Conservation (phyloP, 352 stramenopile species). For the Peronosclerospora sorghi region DNA sequence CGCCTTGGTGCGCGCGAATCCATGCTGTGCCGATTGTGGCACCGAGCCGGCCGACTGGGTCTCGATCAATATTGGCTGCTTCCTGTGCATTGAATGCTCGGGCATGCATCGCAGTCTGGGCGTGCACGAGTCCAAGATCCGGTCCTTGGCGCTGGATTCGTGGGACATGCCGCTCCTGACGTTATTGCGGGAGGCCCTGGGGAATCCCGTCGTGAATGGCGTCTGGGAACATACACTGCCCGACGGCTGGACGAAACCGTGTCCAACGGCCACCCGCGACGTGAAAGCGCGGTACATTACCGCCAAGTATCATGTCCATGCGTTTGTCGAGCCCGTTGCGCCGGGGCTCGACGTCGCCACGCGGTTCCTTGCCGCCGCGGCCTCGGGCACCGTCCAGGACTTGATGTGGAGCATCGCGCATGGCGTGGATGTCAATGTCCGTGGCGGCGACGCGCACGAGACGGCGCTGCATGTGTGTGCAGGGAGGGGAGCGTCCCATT, state of each 20-base stretch:
- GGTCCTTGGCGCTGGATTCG: conserved; percentile 83
- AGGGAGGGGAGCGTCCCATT: conserved; percentile 20
- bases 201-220: conserved; percentile 57
- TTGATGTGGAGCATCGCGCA: conserved; percentile 77
- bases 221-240: conserved; percentile 57
- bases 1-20: conserved; percentile 45
- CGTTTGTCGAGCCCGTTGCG: conserved; percentile 34
- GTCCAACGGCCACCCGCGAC: conserved; percentile 30
- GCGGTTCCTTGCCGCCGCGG: conserved; percentile 37
- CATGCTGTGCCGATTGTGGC: conserved; percentile 59
- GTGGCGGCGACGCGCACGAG: conserved; percentile 29
- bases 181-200: conserved; percentile 54
- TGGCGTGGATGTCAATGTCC: conserved; percentile 63
- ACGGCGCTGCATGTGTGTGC: conserved; percentile 54
- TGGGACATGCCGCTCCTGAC: conserved; percentile 74
- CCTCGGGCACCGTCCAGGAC: conserved; percentile 28
- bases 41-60: conserved; percentile 88
- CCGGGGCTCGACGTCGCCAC: conserved; percentile 26
- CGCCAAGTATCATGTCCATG: conserved; percentile 77
- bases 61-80: conserved; percentile 92
- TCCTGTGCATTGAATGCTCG: conserved; percentile 95
- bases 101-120: conserved; percentile 94
- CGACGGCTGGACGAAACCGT: conserved; percentile 42
- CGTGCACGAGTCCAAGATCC: conserved; percentile 95
- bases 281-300: conserved; percentile 80